phyloP scores from a whole-genome alignment of 768 basidiomycete genomes.

The Mycena galopus region DNA sequence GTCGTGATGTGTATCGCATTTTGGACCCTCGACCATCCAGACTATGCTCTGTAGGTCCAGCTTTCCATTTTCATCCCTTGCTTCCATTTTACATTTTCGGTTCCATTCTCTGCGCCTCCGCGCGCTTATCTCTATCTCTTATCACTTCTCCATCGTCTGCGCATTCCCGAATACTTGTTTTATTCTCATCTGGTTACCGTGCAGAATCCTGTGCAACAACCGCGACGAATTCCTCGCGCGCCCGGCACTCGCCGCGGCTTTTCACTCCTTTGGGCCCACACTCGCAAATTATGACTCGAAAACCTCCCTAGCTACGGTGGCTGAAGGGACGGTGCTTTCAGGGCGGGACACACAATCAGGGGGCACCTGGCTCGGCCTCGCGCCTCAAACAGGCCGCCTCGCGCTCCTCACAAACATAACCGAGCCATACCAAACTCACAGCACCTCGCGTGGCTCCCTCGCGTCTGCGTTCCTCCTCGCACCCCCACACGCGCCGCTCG shows the following conservation, averaged over 20 bases:
- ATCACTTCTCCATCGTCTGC: conserved; percentile 25
- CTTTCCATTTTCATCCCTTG: neutral
- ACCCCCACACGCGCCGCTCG: conserved; percentile 54
- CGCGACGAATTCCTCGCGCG: conserved; percentile 81
- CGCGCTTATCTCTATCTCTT: conserved; percentile 28
- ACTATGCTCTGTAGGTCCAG: conserved; percentile 80
- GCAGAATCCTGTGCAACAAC: conserved; percentile 80
- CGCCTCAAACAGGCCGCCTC: conserved; percentile 67
- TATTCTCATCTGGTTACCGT: conserved; percentile 2
- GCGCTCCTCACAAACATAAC: conserved; percentile 89
- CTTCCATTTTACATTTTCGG: conserved; percentile 17
- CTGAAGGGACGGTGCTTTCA: conserved; percentile 65
- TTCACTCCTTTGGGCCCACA: conserved; percentile 69
- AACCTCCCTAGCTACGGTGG: conserved; percentile 13
- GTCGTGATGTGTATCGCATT: conserved; percentile 80
- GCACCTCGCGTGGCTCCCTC: conserved; percentile 77
- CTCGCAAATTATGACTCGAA: too few relatives aligned
- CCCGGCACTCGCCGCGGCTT: conserved; percentile 74
- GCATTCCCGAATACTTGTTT: neutral
- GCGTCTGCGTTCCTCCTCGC: conserved; percentile 75
- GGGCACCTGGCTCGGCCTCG: conserved; percentile 88
- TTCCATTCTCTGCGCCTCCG: conserved; percentile 14
- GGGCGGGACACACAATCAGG: conserved; percentile 81
- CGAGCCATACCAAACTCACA: conserved; percentile 64
- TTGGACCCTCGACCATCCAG: conserved; percentile 81